Base-by-base conservation (phyloP, 2,329 filamentous ascomycete species). In the Cladophialophora exuberans region DNA sequence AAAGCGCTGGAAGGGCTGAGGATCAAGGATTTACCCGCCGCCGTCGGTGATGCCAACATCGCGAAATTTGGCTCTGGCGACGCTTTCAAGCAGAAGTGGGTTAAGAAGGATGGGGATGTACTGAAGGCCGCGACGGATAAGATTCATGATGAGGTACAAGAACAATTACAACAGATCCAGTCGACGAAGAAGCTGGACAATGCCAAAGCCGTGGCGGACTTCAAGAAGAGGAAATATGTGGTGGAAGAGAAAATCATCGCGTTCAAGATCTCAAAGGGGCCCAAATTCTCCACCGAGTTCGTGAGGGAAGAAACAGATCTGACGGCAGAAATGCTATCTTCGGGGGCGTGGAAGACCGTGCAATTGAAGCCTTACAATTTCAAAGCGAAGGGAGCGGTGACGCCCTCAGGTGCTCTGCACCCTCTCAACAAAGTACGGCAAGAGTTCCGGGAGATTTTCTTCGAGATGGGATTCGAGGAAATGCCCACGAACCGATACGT, bases 361-460 rank as follows among this genome's bases (percentile, higher is more conserved):
- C 84, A 86, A 62, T 93, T 97, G 81, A 97, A 89, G 72, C 84
- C 85, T 31, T 89, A 89, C 73, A 90, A 90, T 71, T 89, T 89
- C 76, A 95, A 85, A 51, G 82, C 85, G 25, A 78, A 83, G 61
- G 85, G 85, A 54, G 77, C 78, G 13, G 68, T 70, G 25, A 75
- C 77, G 10, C 70, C 72, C 4, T 71, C 74, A 45, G 79, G 79
- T 52, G 77, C 79, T 38, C 66, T 81, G 48, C 79, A 81, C 66
- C 79, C 79, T 13, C 68, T 99, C 64, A 97, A 91, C 77, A 97
- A 97, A 79, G 93, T 97, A 66, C 88, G 94, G 65, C 84, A 90
- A 66, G 94, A 97, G 76, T 96, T 99, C 82, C 83, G 94, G 55
- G 89, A 94, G 70, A 97, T 99, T 70, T 99, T 99, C 85, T 97